Base-by-base conservation (phyloP, 768 basidiomycete species). In the Panaeolus cyanescens region DNA sequence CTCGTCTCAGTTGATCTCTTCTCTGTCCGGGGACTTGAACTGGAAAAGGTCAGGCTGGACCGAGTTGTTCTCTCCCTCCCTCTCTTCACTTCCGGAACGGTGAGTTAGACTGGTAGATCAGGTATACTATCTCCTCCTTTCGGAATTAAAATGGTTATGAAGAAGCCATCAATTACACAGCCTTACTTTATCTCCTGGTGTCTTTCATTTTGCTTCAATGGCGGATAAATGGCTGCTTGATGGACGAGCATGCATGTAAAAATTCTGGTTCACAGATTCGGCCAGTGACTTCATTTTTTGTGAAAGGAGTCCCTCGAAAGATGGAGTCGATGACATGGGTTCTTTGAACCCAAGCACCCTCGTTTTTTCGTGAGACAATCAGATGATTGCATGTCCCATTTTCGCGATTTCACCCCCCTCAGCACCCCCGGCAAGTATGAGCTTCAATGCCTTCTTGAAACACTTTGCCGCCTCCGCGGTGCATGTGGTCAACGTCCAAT, bases 391-490 rank as follows among this genome's bases (percentile, higher is more conserved):
- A 37, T 32, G 25, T 33, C 45, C 66, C 56, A 59, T 63, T 39
- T 60, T 60, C 30, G 39, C 45, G 45, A 50, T 50, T 50, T 50
- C 45, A 50, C 45, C 45, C 45, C 55, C 45, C 39, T 42, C 39
- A 42, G 39, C 19, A 42, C 39, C 39, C 45, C 45, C 45, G 45
- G 45, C 45, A 50, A 39, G 33, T 55, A 61, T 55, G 22, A 32
- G 34, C 53, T 61, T 60, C 34, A 45, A 50, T 53, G 37, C 40
- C 59, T 56, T 64, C 62, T 61, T 65, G 67, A 67, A 65, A 65
- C 64, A 62, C 59, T 42, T 58, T 59, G 60, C 63, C 56, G 57
- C 32, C 59, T 60, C 64, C 65, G 61, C 57, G 61, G 59, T 66
- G 60, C 63, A 64, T 65, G 63, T 59, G 62, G 63, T 58, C 62